A percentile compares a stretch with the other conserved stretches of the same genome.
These are phyloP conservation scores for Salvia miltiorrhiza DNA, from an alignment of 257 asterid genomes.

Conservation along the genomic window DNA sequence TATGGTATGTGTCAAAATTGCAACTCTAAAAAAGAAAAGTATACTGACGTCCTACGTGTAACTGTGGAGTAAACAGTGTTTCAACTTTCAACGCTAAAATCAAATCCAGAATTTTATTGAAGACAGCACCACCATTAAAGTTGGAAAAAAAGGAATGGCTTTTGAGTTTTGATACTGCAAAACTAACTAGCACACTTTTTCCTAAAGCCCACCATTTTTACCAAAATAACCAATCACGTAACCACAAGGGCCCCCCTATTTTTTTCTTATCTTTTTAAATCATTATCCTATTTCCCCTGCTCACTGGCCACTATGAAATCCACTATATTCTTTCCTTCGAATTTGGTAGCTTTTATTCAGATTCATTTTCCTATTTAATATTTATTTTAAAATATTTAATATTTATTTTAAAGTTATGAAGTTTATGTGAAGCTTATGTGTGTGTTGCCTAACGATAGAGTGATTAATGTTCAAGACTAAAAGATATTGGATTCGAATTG, in stretches of 20 bases:
- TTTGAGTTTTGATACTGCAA: slow-evolving; percentile 7
- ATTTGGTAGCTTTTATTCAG: background rate
- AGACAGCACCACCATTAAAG: too few species aligned
- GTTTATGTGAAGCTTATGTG: too few species aligned
- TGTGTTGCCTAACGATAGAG: too few species aligned
- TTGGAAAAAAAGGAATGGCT: background rate
- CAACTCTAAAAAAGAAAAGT: background rate
- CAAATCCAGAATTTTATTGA: background rate
- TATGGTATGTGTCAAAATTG: too few species aligned
- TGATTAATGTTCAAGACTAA: too few species aligned
- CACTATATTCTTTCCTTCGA: background rate
- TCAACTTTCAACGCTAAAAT: slow-evolving; percentile 2
- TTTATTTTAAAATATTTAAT: too few species aligned
- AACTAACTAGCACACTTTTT: background rate
- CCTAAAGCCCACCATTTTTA: background rate
- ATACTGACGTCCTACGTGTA: slow-evolving; percentile 8
- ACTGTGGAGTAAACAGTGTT: slow-evolving; percentile 10
- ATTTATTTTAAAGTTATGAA: too few species aligned
- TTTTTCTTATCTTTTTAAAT: background rate
- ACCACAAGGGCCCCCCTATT: background rate
- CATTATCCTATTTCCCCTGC: background rate
- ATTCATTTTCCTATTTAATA: too few species aligned
- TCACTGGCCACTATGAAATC: background rate
- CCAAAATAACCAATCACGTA: slow-evolving; percentile 2
- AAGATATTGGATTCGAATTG: too few species aligned